Evolutionary conservation across 2,329 filamentous ascomycete species (phyloP), one percentile per base, ranked within the genome.

Genomic region (Shiraia sp.): DNA sequence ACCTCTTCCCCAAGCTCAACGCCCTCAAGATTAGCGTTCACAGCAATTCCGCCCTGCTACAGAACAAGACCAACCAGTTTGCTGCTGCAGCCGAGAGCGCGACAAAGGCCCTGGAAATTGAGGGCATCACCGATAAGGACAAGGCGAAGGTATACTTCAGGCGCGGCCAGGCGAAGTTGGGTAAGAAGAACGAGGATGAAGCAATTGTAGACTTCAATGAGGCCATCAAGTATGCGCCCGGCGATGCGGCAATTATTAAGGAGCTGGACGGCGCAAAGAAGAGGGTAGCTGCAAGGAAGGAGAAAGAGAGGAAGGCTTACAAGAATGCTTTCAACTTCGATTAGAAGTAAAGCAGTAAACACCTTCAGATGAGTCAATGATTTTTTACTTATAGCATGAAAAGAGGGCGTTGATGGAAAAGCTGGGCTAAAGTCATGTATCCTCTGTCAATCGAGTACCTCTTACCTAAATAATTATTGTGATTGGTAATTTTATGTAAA

Each of bases 281-380:
- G 75, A 82, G 79, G 59, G 80, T 87, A 17, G 79, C 82, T 9
- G 87, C 86, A 43, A 80, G 86, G 48, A 79, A 83, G 49, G 87
- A 87, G 68, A 95, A 91, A 81, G 89, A 96, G 77, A 95, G 91
- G 81, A 89, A 88, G 57, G 87, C 86, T 5, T 95, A 92, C 69
- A 88, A 87, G 75, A 97, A 95, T 75, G 93, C 95, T 73, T 97
- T 97, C 66, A 61, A 68, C 48, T 68, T 69, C 42, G 47, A 46
- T 15, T 40, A 15, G 24, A 14, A n/a, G 7, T 4, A 16, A 6
- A 16, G 16, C 9, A 22, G 17, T 6, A 16, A n/a, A n/a, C n/a
- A n/a, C n/a, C n/a, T n/a, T n/a, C n/a, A n/a, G n/a, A n/a, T n/a
- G n/a, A n/a, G n/a, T n/a, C n/a, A n/a, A n/a, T n/a, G n/a, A n/a